Percentiles rank a stretch among this genome's conserved stretches.
phyloP scores from a whole-genome alignment of 208 protist genomes.

The Leishmania guyanensis region DNA sequence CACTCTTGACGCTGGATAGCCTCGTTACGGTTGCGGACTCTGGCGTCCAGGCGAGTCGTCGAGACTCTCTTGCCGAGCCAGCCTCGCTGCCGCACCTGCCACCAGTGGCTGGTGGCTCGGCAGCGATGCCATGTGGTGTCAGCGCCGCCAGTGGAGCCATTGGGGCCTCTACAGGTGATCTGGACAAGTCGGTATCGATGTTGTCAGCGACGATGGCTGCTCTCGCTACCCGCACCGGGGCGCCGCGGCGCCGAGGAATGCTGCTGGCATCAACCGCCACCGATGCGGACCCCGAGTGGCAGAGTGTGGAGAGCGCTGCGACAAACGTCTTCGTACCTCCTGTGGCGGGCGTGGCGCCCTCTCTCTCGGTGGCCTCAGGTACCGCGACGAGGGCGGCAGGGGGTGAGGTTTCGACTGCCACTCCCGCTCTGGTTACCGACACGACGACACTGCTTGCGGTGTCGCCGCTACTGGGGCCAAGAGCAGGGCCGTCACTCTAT shows the following conservation, averaged over 20 bases:
- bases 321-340: conserved; percentile 26
- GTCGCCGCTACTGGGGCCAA: background rate
- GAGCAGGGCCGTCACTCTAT: background rate
- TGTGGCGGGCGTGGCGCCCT: conserved; percentile 2
- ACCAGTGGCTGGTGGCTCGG: background rate
- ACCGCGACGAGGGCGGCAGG: background rate
- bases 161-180: conserved; percentile 1
- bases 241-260: background rate
- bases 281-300: conserved; percentile 51
- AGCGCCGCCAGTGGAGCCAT: background rate
- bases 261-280: background rate
- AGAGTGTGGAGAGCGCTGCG: conserved; percentile 34
- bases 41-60: background rate
- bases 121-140: background rate
- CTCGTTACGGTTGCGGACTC: background rate
- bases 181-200: conserved; percentile 1
- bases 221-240: conserved; percentile 2
- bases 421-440: background rate
- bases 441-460: background rate
- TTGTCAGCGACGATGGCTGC: conserved; percentile 6
- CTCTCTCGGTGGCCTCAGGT: background rate
- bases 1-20: conserved; percentile 23
- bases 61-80: background rate
- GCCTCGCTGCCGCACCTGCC: background rate
- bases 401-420: background rate